Conservation (phyloP, 2,329 filamentous ascomycete genomes). For the Arthrobotrys entomopaga region DNA sequence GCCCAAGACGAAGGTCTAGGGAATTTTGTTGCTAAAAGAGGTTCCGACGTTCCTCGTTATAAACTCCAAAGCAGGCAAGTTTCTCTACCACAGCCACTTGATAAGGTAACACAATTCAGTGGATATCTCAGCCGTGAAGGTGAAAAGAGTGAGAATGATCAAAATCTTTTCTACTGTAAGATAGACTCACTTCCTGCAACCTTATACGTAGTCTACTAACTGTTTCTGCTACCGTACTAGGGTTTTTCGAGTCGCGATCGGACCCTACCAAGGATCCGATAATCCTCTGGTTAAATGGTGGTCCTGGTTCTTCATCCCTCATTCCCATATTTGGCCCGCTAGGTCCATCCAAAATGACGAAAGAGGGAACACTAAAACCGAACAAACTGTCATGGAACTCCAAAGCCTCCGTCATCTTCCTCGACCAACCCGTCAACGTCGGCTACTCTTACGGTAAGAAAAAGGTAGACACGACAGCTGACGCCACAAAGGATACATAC, state of each 20-base stretch:
- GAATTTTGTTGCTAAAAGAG: neutral
- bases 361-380: neutral
- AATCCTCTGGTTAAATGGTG: constrained; percentile 6
- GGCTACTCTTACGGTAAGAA: constrained; percentile 4
- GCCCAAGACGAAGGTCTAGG: too few relatives aligned
- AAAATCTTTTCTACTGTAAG: constrained; percentile 1
- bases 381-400: constrained; percentile 1
- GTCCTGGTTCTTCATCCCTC: neutral
- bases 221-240: neutral
- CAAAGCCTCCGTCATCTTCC: constrained; percentile 2
- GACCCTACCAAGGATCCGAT: neutral
- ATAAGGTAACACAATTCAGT: neutral
- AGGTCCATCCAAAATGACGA: neutral
- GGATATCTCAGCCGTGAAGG: neutral
- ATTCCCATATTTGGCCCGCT: neutral
- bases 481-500: neutral
- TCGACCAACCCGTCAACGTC: constrained; percentile 11
- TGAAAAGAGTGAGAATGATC: neutral
- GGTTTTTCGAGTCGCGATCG: constrained; percentile 4
- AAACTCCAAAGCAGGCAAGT: neutral
- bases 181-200: neutral
- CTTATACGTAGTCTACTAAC: neutral
- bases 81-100: neutral
- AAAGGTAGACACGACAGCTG: neutral
- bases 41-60: neutral